phyloP scores from a whole-genome alignment of 2,329 filamentous ascomycete species.

The Hypocreales sp. region DNA sequence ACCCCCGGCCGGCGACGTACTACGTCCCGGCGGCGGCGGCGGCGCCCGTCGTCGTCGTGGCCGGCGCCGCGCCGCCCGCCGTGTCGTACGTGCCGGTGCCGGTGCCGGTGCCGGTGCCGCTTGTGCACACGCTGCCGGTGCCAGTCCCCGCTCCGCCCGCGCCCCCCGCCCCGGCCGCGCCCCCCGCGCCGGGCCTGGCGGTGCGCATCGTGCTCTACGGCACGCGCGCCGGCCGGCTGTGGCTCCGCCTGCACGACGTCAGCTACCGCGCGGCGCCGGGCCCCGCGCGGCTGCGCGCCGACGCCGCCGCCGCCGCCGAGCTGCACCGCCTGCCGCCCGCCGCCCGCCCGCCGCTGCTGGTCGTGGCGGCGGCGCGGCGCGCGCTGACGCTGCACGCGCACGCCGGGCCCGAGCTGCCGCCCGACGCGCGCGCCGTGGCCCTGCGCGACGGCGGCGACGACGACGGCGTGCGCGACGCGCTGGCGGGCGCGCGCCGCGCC shows the following conservation, averaged over 20 bases:
- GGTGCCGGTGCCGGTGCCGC: no score
- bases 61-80: no score
- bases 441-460: neutral
- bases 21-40: no score
- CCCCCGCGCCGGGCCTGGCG: neutral
- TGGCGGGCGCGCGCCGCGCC: conserved; percentile 12
- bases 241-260: conserved; percentile 1
- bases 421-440: neutral
- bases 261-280: neutral
- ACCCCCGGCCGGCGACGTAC: no score
- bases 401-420: neutral
- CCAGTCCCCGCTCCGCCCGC: neutral
- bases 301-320: no score
- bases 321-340: no score
- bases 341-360: no score
- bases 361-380: no score
- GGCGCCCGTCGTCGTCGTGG: no score
- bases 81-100: no score
- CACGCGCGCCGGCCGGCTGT: neutral
- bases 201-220: conserved; percentile 4
- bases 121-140: neutral
- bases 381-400: neutral
- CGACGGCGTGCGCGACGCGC: conserved; percentile 10
- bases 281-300: no score
- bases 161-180: neutral